These are phyloP conservation scores for Sugiyamaella smithiae DNA, from an alignment of 805 yeast species.

Conservation along the genomic window DNA sequence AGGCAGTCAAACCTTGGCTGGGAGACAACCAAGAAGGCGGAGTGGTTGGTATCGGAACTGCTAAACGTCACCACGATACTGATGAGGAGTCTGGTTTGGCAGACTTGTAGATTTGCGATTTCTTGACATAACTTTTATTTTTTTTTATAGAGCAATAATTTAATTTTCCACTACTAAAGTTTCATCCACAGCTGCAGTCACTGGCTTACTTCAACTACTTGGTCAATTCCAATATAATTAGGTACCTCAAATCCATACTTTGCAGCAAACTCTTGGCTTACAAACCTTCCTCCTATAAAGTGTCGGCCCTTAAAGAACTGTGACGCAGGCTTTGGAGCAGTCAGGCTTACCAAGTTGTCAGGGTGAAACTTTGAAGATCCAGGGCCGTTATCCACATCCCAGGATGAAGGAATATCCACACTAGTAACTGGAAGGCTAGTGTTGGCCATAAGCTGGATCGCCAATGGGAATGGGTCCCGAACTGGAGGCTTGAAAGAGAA, in stretches of 20 bases:
- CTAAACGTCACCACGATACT: conserved; percentile 17
- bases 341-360: conserved; percentile 68
- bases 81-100: conserved; percentile 6
- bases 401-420: conserved; percentile 92
- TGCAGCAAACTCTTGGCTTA: conserved; percentile 61
- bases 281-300: conserved; percentile 88
- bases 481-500: conserved; percentile 90
- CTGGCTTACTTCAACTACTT: conserved; percentile 40
- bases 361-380: conserved; percentile 53
- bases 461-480: conserved; percentile 66
- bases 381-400: conserved; percentile 95
- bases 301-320: conserved; percentile 42
- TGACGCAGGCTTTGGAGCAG: conserved; percentile 94
- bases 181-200: neutral
- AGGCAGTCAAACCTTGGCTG: conserved; percentile 45
- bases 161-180: neutral
- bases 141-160: neutral
- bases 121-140: neutral
- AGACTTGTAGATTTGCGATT: neutral
- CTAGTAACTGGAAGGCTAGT: conserved; percentile 60
- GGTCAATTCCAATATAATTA: conserved; percentile 55
- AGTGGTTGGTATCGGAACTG: conserved; percentile 32
- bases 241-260: conserved; percentile 72
- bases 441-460: conserved; percentile 42
- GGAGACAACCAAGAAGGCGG: conserved; percentile 30